A percentile compares a stretch with the other conserved stretches of the same genome.
Evolutionary conservation across 768 basidiomycete genomes (phyloP).

Genomic region (Stropharia rugosoannulata): DNA sequence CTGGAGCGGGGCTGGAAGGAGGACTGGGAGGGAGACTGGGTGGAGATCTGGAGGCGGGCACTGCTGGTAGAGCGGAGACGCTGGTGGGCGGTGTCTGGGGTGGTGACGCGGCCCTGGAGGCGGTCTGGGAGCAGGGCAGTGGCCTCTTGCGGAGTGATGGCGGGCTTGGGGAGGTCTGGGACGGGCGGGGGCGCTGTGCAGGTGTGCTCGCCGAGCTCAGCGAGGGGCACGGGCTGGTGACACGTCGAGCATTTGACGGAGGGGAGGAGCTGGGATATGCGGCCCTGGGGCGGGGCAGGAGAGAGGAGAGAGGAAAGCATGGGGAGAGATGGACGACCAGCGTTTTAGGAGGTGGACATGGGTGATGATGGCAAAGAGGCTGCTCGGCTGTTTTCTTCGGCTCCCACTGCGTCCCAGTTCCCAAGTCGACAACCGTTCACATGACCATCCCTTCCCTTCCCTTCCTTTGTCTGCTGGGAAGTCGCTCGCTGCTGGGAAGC

Average conservation of each 20-base stretch:
- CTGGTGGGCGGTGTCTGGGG: slow-evolving; percentile 18
- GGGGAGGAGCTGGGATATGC: slow-evolving; percentile 78
- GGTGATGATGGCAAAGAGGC: no score
- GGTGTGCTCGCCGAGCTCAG: slow-evolving; percentile 74
- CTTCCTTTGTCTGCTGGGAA: not conserved
- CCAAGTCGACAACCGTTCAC: slow-evolving; percentile 1
- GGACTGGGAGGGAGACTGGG: slow-evolving; percentile 21
- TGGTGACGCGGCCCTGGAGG: slow-evolving; percentile 43
- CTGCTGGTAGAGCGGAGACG: slow-evolving; percentile 21
- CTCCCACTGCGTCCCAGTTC: not conserved
- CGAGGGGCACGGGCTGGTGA: slow-evolving; percentile 64
- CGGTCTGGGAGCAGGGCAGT: slow-evolving; percentile 48
- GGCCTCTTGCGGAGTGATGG: slow-evolving; percentile 38
- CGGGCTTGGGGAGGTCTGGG: slow-evolving; percentile 37
- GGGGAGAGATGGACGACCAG: not conserved
- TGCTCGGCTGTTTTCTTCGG: not conserved
- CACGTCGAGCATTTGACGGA: slow-evolving; percentile 87
- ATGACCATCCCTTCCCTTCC: not conserved
- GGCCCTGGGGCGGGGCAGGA: slow-evolving; percentile 27
- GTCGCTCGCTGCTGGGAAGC: not conserved
- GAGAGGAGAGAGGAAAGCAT: slow-evolving; percentile 21
- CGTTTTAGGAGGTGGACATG: no score
- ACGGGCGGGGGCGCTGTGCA: slow-evolving; percentile 55
- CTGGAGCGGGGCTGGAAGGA: slow-evolving; percentile 32
- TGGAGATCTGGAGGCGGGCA: slow-evolving; percentile 32